Evolutionary conservation across 2,329 filamentous ascomycete genomes (phyloP), one percentile per base, ranked within the genome.

Genomic region (Hypoxylon sp.): DNA sequence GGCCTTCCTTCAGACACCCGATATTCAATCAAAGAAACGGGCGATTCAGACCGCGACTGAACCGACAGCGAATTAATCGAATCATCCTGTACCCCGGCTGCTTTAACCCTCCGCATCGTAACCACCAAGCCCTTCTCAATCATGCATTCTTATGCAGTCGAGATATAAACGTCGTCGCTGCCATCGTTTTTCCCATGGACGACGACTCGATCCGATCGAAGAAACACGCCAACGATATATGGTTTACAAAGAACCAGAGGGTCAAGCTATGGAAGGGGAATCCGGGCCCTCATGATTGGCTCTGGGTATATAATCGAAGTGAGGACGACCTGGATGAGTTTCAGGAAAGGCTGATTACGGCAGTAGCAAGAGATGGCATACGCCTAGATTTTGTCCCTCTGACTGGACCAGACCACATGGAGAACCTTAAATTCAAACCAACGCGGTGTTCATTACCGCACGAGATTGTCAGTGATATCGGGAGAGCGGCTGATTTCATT

Each of bases 81-180:
- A 55, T 55, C 13, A 45, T 55, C 23, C 2, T 55, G 2, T 55
- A 50, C 31, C 8, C 9, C 7, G 52, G 52, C 23, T 55, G 52
- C 23, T 55, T 55, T 40, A 49, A 55, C 18, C 52, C 52, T 24
- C 46, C 46, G 4, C 52, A 55, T 20, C 46, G n/a, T 2, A 18
- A 18, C 23, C 52, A 55, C 13, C 46, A 40, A 40, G 52, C 27
- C 38, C 13, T 55, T 3, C 21, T 55, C 3, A 33, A 50, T 33
- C 38, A n/a, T 3, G 46, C 38, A 23, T 55, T 50, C 10, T 38
- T 31, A 9, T 45, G 40, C 31, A 33, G 15, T 9, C 52, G 45
- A 26, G 52, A 55, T 15, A 18, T 55, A 11, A 38, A 55, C 24
- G 46, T 55, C 5, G 40, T 55, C 23, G 52, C 52, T 13, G 52